Percentiles rank a stretch among this genome's conserved stretches.
Evolutionary conservation across 73 alveolate species (phyloP).

Genomic region (Symbiodinium natans): DNA sequence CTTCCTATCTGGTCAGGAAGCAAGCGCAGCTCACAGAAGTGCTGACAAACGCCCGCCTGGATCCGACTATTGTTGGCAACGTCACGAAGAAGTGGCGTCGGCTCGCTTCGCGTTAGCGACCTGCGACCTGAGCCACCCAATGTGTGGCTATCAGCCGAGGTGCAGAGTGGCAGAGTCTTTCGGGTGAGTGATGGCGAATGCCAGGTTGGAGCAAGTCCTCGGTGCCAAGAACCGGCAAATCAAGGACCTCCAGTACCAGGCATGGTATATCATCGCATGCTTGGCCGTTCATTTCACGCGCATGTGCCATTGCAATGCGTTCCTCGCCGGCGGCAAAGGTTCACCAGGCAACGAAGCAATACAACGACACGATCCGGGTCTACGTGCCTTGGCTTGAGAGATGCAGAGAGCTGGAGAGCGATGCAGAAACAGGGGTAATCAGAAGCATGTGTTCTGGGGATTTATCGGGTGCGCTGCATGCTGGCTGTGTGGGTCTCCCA

Average conservation of each 20-base stretch:
- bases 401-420: neutral
- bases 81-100: constrained; percentile 94
- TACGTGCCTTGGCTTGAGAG: constrained; percentile 90
- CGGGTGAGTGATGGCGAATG: too few relatives aligned
- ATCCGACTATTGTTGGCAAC: constrained; percentile 95
- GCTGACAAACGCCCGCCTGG: constrained; percentile 95
- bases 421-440: too few relatives aligned
- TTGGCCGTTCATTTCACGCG: too few relatives aligned
- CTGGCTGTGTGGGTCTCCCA: neutral
- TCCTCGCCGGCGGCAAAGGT: constrained; percentile 87
- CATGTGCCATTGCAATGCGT: too few relatives aligned
- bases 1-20: constrained; percentile 13
- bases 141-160: too few relatives aligned
- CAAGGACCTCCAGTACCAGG: constrained; percentile 94
- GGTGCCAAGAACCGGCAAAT: constrained; percentile 96
- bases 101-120: neutral
- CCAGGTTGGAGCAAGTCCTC: constrained; percentile 93
- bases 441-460: neutral
- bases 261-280: neutral
- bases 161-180: too few relatives aligned
- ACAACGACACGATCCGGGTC: constrained; percentile 98
- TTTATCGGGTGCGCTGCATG: neutral
- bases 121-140: too few relatives aligned
- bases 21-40: constrained; percentile 96
- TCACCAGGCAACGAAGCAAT: constrained; percentile 98